Evolutionary conservation across 768 basidiomycete species (phyloP).

Genomic region (Tulasnella sp.): DNA sequence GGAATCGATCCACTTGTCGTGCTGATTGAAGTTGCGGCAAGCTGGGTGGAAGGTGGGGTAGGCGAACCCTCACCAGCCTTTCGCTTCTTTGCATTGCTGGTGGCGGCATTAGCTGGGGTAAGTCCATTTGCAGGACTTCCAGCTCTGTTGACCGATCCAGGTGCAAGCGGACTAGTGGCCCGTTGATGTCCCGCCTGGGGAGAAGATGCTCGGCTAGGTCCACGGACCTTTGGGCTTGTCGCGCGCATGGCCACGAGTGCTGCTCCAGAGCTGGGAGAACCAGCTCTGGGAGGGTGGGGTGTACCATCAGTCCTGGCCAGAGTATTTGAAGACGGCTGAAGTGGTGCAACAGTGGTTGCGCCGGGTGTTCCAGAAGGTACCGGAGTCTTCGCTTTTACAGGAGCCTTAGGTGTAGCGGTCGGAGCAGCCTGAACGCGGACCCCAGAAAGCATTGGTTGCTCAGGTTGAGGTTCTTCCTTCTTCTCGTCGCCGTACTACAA

Average conservation of each 20-base stretch:
- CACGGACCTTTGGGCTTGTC: conserved; percentile 63
- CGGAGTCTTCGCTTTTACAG: background rate
- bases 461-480: conserved; percentile 40
- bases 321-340: conserved; percentile 38
- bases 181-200: conserved; percentile 19
- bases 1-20: background rate
- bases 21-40: background rate
- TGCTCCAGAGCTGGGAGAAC: conserved; percentile 43
- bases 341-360: conserved; percentile 33
- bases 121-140: conserved; percentile 32
- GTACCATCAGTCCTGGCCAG: conserved; percentile 22
- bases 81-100: conserved; percentile 39
- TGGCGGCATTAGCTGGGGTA: conserved; percentile 25
- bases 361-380: conserved; percentile 27
- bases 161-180: conserved; percentile 47
- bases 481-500: conserved; percentile 57
- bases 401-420: conserved; percentile 12
- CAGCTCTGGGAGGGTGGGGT: conserved; percentile 43
- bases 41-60: conserved; percentile 11
- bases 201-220: conserved; percentile 28
- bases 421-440: conserved; percentile 11
- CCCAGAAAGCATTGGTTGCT: conserved; percentile 20
- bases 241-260: conserved; percentile 71
- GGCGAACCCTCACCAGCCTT: conserved; percentile 37
- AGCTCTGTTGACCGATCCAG: conserved; percentile 25